Evolutionary conservation across 2,329 filamentous ascomycete species (phyloP).

Genomic region (Colletotrichum tamarilloi): DNA sequence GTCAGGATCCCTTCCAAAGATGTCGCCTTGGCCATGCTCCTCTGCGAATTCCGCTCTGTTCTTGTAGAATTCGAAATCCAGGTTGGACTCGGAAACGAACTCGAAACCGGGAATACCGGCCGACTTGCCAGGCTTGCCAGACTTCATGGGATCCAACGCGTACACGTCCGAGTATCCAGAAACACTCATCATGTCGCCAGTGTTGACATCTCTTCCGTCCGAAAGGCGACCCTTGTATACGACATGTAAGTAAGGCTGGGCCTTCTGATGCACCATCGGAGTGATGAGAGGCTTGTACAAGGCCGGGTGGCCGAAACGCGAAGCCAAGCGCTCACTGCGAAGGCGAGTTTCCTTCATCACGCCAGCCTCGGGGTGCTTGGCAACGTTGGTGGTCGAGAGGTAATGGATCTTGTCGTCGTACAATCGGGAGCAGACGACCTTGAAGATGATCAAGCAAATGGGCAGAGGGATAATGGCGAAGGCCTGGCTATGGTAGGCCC

Average conservation of each 20-base stretch:
- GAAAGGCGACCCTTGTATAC: conserved; percentile 85
- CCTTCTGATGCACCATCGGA: conserved; percentile 94
- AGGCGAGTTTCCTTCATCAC: conserved; percentile 63
- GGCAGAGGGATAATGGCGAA: conserved; percentile 79
- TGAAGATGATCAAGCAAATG: conserved; percentile 84
- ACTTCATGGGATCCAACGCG: conserved; percentile 81
- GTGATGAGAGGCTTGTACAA: conserved; percentile 91
- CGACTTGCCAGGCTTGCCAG: conserved; percentile 59
- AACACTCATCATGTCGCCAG: conserved; percentile 65
- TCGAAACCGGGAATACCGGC: conserved; percentile 79
- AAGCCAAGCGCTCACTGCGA: conserved; percentile 76
- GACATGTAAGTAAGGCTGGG: conserved; percentile 85
- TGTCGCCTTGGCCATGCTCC: conserved; percentile 82
- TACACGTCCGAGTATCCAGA: conserved; percentile 87
- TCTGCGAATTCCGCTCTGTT: conserved; percentile 88
- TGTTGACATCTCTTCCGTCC: conserved; percentile 71
- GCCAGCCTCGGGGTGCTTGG: conserved; percentile 56
- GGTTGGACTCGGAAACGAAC: conserved; percentile 84
- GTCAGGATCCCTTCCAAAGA: conserved; percentile 71
- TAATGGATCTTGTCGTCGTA: conserved; percentile 87
- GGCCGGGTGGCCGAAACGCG: conserved; percentile 89
- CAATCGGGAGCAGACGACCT: conserved; percentile 79
- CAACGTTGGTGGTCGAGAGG: conserved; percentile 75
- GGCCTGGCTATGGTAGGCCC: conserved; percentile 65
- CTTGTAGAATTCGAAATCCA: conserved; percentile 94